Base-by-base conservation (phyloP, 106 monocot species). In the Dendrobium officinale region DNA sequence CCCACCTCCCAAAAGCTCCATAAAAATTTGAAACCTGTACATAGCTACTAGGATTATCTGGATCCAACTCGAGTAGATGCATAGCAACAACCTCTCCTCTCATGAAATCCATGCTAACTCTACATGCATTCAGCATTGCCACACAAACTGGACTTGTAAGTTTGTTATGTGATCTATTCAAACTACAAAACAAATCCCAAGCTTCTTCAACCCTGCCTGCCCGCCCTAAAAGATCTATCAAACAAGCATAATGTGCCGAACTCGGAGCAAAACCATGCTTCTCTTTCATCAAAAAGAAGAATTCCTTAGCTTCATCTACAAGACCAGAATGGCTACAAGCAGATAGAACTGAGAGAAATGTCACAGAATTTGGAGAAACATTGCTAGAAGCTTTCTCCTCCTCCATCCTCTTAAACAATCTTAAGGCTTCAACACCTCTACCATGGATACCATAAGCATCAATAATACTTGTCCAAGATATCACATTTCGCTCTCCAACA, bases 401-500 rank as follows among this genome's bases (percentile, higher is more conserved):
- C 75, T 80, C 70, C 82, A 90, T 84, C 27, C n/a, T 75, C 15
- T 73, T 77, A 37, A 87, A 87, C 82, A 89, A 72, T 20, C 72
- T 37, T 6, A 85, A 19, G 9, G 86, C 86, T 78, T 84, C 85
- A 1, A 20, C 3, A 5, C 87, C 90, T 40, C 56, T 55, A 7
- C 90, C 90, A 58, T 85, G 81, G n/a, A 80, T 76, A 13, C 90
- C 83, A 59, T 87, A 85, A 3, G 87, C 87, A 81, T 87, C 87
- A 31, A 90, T 90, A 19, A 87, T 87, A 73, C 83, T 83, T 0
- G 90, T 83, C 90, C 90, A 87, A 9, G 87, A 87, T 64, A 87
- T 81, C 16, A 87, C 87, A 66, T 81, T 77, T 44, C 85, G 87
- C 22, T 41, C 27, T 4, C 9, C 40, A 11, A 81, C 85, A 16